Evolutionary conservation across 495 filamentous ascomycete genomes (phyloP), one percentile per base, ranked within the genome.

Genomic region (Penicillium daleae): DNA sequence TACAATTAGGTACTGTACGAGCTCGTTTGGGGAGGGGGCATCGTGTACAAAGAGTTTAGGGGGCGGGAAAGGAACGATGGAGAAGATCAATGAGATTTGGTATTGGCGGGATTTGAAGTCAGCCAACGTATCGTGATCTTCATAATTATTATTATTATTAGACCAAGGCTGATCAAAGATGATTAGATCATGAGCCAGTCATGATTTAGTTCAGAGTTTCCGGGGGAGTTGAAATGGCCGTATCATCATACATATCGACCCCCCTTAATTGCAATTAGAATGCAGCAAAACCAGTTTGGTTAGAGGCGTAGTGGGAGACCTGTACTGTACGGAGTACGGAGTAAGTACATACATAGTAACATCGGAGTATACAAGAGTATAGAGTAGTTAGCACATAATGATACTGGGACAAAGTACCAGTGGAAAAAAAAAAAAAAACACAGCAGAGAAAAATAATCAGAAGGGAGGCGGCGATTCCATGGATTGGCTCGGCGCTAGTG

Each of bases 401-500:
- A 15, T 39, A 12, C n/a, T 21, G 39, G 19, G 19, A 22, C n/a
- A 44, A 44, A 44, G 40, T 44, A 44, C 40, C 9, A 7, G 24
- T 50, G 46, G 24, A n/a, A 29, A 17, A 29, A 22, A 44, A 44
- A 22, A 22, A 44, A 44, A 22, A 12, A 44, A 44, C 6, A 12
- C 39, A 42, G n/a, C 19, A 1, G 19, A 10, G 4, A 6, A 17
- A 6, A 29, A 9, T 13, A 10, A 54, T 42, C 24, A 13, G 51
- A 40, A 57, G 29, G 31, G 9, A 32, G 37, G 35, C 33, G 22
- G 9, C 53, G 54, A 56, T 61, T 59, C 67, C 67, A 66, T 69
- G 67, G 67, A 69, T 66, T 66, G 63, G 64, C 57, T 59, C 57
- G 53, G 61, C 67, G 60, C 67, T 69, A 69, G 64, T 66, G 56